phyloP scores from a whole-genome alignment of 1,284 basidiomycete genomes.

The Trichosporon sp. region DNA sequence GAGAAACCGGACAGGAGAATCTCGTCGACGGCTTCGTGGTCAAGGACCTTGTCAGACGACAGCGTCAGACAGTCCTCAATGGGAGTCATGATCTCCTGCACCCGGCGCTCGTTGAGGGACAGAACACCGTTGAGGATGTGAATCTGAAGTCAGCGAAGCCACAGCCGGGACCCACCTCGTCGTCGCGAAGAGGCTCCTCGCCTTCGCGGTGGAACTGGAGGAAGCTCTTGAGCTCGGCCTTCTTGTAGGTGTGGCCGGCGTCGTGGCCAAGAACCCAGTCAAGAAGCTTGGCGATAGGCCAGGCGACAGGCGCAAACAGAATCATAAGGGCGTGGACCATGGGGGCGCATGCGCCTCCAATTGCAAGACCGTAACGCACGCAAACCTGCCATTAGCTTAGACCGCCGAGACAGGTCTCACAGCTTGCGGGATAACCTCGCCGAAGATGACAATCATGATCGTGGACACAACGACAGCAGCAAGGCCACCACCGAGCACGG shows the following conservation, averaged over 20 bases:
- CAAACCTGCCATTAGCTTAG: slow-evolving; percentile 60
- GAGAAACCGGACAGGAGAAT: slow-evolving; percentile 81
- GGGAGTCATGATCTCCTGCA: slow-evolving; percentile 80
- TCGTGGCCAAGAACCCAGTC: slow-evolving; percentile 70
- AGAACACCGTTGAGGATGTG: slow-evolving; percentile 81
- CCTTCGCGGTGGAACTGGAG: slow-evolving; percentile 81
- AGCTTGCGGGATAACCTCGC: slow-evolving; percentile 76
- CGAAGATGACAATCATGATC: slow-evolving; percentile 65
- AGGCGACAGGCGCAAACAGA: slow-evolving; percentile 70
- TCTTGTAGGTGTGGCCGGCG: slow-evolving; percentile 69
- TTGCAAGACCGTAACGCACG: slow-evolving; percentile 83
- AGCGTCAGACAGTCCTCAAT: slow-evolving; percentile 56
- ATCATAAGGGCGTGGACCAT: slow-evolving; percentile 68
- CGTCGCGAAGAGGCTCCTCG: slow-evolving; percentile 79
- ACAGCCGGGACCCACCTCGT: slow-evolving; percentile 51
- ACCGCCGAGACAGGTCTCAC: slow-evolving; percentile 30
- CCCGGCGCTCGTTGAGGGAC: slow-evolving; percentile 77
- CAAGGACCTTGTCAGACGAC: slow-evolving; percentile 68
- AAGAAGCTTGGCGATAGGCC: slow-evolving; percentile 82
- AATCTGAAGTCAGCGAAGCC: slow-evolving; percentile 54
- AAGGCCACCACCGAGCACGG: slow-evolving; percentile 76
- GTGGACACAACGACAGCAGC: slow-evolving; percentile 78
- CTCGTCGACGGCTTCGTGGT: slow-evolving; percentile 70
- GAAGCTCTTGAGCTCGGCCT: slow-evolving; percentile 88
- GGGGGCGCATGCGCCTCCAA: slow-evolving; percentile 84